Evolutionary conservation across 2,329 filamentous ascomycete species (phyloP).

Genomic region (Graphium sp.): DNA sequence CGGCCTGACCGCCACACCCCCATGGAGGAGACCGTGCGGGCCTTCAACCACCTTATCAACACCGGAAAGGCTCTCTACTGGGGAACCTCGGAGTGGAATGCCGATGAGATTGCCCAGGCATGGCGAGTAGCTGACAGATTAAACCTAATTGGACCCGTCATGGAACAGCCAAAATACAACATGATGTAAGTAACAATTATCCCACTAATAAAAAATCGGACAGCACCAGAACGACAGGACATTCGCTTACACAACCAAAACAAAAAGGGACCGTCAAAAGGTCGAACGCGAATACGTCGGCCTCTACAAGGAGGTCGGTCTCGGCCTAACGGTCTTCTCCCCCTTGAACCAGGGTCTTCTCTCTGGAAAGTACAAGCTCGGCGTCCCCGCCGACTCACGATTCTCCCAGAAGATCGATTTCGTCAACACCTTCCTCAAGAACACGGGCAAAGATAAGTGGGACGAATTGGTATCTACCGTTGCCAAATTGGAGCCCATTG

Average conservation of each 20-base stretch:
- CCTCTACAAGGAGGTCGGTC: conserved; percentile 40
- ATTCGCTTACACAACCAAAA: too few species aligned
- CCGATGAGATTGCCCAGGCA: conserved; percentile 47
- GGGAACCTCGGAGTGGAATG: conserved; percentile 53
- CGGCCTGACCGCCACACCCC: conserved; percentile 50
- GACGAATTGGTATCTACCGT: conserved; percentile 40
- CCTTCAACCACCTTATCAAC: conserved; percentile 54
- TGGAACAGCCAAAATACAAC: conserved; percentile 54
- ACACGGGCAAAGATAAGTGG: conserved; percentile 34
- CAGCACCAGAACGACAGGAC: too few species aligned
- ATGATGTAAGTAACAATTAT: conserved; percentile 34
- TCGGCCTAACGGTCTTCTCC: conserved; percentile 46
- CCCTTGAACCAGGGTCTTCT: conserved; percentile 41
- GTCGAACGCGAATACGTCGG: conserved; percentile 47
- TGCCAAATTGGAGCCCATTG: conserved; percentile 41
- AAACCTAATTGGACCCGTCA: conserved; percentile 42
- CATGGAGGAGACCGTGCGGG: conserved; percentile 54
- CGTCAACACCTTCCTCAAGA: conserved; percentile 33
- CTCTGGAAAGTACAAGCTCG: conserved; percentile 51
- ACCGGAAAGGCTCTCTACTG: conserved; percentile 54
- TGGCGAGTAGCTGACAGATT: conserved; percentile 43
- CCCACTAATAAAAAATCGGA: too few species aligned
- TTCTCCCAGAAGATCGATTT: conserved; percentile 38
- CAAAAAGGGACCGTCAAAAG: conserved; percentile 25
- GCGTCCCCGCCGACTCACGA: conserved; percentile 41